phyloP scores from a whole-genome alignment of 1,139 yeast species.

The Hansenula sp. region DNA sequence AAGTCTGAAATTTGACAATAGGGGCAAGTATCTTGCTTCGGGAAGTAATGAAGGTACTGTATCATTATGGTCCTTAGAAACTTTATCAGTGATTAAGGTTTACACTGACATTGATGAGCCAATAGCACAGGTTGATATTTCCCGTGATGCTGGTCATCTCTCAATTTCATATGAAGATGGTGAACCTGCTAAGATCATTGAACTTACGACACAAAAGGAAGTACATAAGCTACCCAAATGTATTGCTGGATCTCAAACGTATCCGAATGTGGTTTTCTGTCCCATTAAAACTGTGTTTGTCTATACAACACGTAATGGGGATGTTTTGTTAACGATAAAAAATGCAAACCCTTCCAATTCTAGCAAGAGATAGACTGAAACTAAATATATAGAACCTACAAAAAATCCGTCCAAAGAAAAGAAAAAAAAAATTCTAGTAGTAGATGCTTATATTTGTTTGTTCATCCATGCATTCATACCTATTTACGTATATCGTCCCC shows the following conservation, averaged over 20 bases:
- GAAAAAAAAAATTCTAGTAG: too few relatives aligned
- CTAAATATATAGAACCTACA: background rate
- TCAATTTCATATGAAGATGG: conserved; percentile 44
- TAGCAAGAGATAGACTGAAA: conserved; percentile 1
- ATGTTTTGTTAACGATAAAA: conserved; percentile 20
- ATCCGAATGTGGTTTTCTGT: conserved; percentile 37
- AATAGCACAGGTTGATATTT: conserved; percentile 39
- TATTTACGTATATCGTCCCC: background rate
- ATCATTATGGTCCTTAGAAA: conserved; percentile 52
- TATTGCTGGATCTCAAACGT: conserved; percentile 32
- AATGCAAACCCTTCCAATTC: background rate
- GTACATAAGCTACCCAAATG: conserved; percentile 35
- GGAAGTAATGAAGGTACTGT: conserved; percentile 74
- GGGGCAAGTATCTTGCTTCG: conserved; percentile 49
- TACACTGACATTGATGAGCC: conserved; percentile 49
- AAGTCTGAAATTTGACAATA: conserved; percentile 51
- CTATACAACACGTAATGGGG: conserved; percentile 35
- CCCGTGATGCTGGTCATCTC: conserved; percentile 42
- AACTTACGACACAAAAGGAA: conserved; percentile 29
- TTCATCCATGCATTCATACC: background rate
- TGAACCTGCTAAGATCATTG: conserved; percentile 37
- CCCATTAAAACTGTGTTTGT: conserved; percentile 37
- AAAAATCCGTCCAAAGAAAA: too few relatives aligned
- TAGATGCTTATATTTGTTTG: background rate
- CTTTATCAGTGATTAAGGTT: conserved; percentile 41